Evolutionary conservation across 139 green algal species (phyloP), one percentile per base, ranked within the genome.

Genomic region (Spirogloea muscicola): DNA sequence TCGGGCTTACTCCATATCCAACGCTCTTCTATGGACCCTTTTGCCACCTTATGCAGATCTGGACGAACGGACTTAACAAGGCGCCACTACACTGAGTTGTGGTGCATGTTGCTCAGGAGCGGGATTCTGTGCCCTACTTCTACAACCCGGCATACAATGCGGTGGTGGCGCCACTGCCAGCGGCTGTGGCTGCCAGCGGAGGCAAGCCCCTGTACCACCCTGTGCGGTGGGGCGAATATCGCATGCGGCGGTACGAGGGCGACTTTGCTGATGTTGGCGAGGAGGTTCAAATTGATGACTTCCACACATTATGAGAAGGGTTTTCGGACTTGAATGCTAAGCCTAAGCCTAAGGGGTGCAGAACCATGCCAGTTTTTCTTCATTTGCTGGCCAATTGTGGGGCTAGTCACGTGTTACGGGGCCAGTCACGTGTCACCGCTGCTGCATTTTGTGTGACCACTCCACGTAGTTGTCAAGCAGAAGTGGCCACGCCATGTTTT

Each of bases 401-500:
- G n/a, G n/a, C n/a, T n/a, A n/a, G n/a, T n/a, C n/a, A n/a, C n/a
- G n/a, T n/a, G n/a, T n/a, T n/a, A n/a, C n/a, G n/a, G n/a, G n/a
- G n/a, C n/a, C n/a, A n/a, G n/a, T n/a, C n/a, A n/a, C n/a, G n/a
- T n/a, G n/a, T n/a, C n/a, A n/a, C n/a, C n/a, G n/a, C n/a, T n/a
- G n/a, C n/a, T n/a, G n/a, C n/a, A n/a, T n/a, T n/a, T n/a, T n/a
- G n/a, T n/a, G n/a, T n/a, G n/a, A n/a, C 72, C 79, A 88, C 44
- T 89, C 86, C 41, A 89, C 87, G 76, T 85, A 91, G 38, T 83
- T 84, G 74, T 90, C 86, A 27, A 90, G 58, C 25, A 91, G 71
- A 51, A 90, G 41, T 2, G 86, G 86, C 87, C 87, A 91, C 0
- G 87, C 87, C 21, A 80, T 49, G 63, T 80, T 80, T 37, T 88